Evolutionary conservation across 441 rosid species (phyloP).

Genomic region (Populus trichocarpa): DNA sequence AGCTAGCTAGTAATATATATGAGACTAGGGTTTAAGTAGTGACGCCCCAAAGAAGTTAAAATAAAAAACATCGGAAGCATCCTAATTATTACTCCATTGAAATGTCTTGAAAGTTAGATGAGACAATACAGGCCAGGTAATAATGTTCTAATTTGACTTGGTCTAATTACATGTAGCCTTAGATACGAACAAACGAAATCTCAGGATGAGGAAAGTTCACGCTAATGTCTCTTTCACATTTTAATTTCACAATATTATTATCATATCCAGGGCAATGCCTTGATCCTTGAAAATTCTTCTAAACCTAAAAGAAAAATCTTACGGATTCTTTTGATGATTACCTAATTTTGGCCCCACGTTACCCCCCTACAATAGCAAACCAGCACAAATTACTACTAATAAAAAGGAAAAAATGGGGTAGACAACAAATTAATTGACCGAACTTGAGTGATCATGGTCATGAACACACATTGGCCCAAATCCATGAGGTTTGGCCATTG

Average conservation of each 20-base stretch:
- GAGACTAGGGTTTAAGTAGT: neutral
- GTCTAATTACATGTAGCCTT: conserved; percentile 23
- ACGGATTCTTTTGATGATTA: conserved; percentile 29
- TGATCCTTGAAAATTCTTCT: conserved; percentile 25
- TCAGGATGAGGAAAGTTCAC: conserved; percentile 29
- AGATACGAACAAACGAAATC: conserved; percentile 37
- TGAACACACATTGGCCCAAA: conserved; percentile 21
- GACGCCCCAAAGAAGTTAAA: neutral
- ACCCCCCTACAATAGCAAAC: conserved; percentile 9
- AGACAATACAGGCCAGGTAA: conserved; percentile 28
- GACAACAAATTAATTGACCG: conserved; percentile 11
- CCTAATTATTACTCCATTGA: neutral
- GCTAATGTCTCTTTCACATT: conserved; percentile 27
- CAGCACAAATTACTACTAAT: neutral
- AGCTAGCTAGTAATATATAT: too few species aligned
- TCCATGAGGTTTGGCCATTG: conserved; percentile 1
- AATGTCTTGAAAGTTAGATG: conserved; percentile 12
- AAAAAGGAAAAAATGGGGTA: neutral
- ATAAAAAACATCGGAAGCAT: conserved; percentile 2
- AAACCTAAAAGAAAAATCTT: conserved; percentile 26
- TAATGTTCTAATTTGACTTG: conserved; percentile 34
- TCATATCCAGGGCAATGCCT: conserved; percentile 9
- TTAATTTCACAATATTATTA: neutral
- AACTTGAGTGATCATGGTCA: conserved; percentile 29
- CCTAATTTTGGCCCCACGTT: conserved; percentile 34